Percentiles rank a stretch among this genome's conserved stretches.
These are phyloP conservation scores for Termitomyces sp. DNA, from an alignment of 768 basidiomycete genomes.

Conservation along the genomic window DNA sequence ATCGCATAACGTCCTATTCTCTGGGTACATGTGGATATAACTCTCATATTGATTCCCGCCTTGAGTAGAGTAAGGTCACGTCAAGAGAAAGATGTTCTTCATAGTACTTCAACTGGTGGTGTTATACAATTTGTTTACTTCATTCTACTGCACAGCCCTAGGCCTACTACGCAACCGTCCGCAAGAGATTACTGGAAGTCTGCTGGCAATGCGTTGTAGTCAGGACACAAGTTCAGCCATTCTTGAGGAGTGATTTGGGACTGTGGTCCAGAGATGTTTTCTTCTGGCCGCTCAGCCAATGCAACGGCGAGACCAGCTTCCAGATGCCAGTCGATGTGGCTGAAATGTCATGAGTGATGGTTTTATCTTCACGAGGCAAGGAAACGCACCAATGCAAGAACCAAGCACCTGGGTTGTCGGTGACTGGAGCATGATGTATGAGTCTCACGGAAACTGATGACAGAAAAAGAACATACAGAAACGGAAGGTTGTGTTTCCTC, in stretches of 20 bases:
- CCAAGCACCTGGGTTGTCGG: constrained; percentile 62
- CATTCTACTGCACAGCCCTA: neutral
- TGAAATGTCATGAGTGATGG: neutral
- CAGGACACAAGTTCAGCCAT: constrained; percentile 27
- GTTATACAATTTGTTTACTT: neutral
- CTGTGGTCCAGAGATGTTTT: constrained; percentile 24
- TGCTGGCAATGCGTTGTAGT: constrained; percentile 21
- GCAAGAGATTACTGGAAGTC: constrained; percentile 21
- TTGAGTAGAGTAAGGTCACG: too few relatives aligned
- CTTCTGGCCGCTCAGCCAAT: constrained; percentile 26
- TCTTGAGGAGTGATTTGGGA: constrained; percentile 28
- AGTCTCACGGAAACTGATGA: neutral
- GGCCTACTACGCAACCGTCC: too few relatives aligned
- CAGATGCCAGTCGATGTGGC: constrained; percentile 35
- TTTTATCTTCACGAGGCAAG: neutral
- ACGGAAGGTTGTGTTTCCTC: constrained; percentile 33
- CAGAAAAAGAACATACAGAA: constrained; percentile 21
- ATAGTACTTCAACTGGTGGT: neutral
- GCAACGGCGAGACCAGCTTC: constrained; percentile 33
- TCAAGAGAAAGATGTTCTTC: neutral
- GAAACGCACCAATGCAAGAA: constrained; percentile 37
- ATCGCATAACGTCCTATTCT: too few relatives aligned
- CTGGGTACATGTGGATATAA: too few relatives aligned
- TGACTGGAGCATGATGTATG: constrained; percentile 9
- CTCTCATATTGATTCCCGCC: too few relatives aligned